Evolutionary conservation across 345 rosid species (phyloP).

Genomic region (Salix arbutifolia): DNA sequence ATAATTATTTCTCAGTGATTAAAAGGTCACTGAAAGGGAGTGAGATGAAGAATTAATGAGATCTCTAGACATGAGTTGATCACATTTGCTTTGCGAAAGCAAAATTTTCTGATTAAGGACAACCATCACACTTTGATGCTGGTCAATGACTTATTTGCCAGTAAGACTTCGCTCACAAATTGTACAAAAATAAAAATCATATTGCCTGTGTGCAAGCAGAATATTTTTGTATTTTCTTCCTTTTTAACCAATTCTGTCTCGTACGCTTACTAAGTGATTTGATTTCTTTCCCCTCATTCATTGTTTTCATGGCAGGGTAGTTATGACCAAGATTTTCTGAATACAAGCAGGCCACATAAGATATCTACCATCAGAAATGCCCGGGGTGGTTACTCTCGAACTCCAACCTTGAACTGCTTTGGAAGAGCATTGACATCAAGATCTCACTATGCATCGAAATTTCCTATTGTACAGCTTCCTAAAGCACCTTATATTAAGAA

Average conservation of each 20-base stretch:
- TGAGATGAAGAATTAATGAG: background rate
- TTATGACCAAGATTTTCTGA: conserved; percentile 15
- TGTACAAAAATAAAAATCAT: background rate
- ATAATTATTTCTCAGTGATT: background rate
- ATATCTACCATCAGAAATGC: conserved; percentile 17
- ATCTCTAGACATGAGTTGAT: background rate
- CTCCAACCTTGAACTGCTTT: conserved; percentile 21
- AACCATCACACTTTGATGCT: background rate
- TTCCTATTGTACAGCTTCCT: conserved; percentile 34
- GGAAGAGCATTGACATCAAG: conserved; percentile 42
- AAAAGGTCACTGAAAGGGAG: background rate
- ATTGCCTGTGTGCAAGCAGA: background rate
- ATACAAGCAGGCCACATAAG: conserved; percentile 23
- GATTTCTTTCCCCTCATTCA: background rate
- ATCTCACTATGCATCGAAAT: conserved; percentile 40
- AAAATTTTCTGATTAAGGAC: background rate
- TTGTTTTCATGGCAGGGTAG: conserved; percentile 26
- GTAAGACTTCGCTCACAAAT: background rate
- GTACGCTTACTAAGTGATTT: background rate
- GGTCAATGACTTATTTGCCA: background rate
- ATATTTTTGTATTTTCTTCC: too few species aligned
- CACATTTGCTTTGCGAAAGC: background rate
- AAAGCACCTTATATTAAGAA: conserved; percentile 33
- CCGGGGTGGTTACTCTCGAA: conserved; percentile 22
- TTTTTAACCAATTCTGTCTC: background rate